Percentiles rank a stretch among this genome's conserved stretches.
These are phyloP conservation scores for Physaria fendleri DNA, from an alignment of 345 rosid genomes.

Conservation along the genomic window DNA sequence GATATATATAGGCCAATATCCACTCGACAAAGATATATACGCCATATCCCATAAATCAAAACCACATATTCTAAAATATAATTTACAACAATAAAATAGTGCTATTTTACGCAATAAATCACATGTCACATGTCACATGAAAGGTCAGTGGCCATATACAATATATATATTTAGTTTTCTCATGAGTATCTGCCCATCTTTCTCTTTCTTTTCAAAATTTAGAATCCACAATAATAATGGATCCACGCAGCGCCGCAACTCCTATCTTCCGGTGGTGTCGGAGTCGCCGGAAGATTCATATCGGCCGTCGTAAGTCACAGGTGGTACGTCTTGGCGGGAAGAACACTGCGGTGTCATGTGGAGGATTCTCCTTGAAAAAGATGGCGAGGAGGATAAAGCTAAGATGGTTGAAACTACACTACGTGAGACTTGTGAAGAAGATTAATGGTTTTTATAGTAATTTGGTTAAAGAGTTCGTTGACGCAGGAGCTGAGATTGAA, in stretches of 20 bases:
- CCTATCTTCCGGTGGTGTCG: conserved; percentile 22
- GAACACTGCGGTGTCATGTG: conserved; percentile 18
- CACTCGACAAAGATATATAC: too few species aligned
- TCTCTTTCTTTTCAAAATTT: not conserved
- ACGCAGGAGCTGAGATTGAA: conserved; percentile 43
- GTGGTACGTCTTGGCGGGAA: conserved; percentile 59
- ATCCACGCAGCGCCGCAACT: not conserved
- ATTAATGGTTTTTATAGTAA: conserved; percentile 46
- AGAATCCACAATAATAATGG: conserved; percentile 2
- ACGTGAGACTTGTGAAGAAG: conserved; percentile 42
- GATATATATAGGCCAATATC: too few species aligned
- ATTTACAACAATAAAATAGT: not conserved
- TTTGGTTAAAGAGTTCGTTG: conserved; percentile 46
- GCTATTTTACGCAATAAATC: conserved; percentile 5
- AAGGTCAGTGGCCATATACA: conserved; percentile 7
- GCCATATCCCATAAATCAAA: conserved; percentile 1
- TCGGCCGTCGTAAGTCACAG: conserved; percentile 43
- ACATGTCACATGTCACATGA: conserved; percentile 32
- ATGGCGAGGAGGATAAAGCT: conserved; percentile 49
- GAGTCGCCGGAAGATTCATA: conserved; percentile 31
- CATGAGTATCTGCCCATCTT: not conserved
- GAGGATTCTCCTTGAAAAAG: conserved; percentile 30
- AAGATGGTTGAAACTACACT: conserved; percentile 49
- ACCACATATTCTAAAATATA: not conserved
- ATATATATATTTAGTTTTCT: conserved; percentile 4